These are phyloP conservation scores for Iberis pinnata DNA, from an alignment of 345 rosid genomes.

Conservation along the genomic window DNA sequence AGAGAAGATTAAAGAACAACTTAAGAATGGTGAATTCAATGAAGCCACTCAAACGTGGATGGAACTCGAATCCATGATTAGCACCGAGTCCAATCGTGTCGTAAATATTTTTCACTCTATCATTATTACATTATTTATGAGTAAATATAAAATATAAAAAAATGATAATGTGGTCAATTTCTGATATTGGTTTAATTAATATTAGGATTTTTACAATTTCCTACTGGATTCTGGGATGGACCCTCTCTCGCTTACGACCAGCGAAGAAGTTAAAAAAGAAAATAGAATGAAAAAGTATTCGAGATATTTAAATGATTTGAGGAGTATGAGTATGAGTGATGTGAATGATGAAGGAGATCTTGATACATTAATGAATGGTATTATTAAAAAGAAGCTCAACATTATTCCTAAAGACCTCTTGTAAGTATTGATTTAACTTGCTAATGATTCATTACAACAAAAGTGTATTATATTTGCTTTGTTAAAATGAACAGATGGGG, in stretches of 20 bases:
- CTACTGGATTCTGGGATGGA: conserved; percentile 50
- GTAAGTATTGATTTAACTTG: conserved; percentile 40
- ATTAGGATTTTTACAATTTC: conserved; percentile 88
- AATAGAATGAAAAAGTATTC: conserved; percentile 38
- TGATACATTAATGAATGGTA: conserved; percentile 57
- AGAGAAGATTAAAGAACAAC: conserved; percentile 48
- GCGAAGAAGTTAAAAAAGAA: conserved; percentile 20
- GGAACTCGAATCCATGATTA: conserved; percentile 44
- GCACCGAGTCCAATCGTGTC: conserved; percentile 44
- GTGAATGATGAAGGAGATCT: conserved; percentile 33
- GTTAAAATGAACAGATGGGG: conserved; percentile 76
- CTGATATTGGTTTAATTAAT: too few species aligned
- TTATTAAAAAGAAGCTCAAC: conserved; percentile 57
- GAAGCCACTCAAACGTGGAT: conserved; percentile 65
- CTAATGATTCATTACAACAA: not conserved
- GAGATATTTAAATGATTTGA: conserved; percentile 40
- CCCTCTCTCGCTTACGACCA: conserved; percentile 35
- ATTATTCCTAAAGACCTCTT: conserved; percentile 59
- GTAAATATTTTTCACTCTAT: conserved; percentile 29
- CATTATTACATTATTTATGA: not conserved
- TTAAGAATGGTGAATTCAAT: conserved; percentile 36
- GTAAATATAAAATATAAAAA: not conserved
- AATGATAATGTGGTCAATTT: conserved; percentile 10
- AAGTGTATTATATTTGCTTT: too few species aligned
- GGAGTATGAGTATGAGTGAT: conserved; percentile 27